Conservation (phyloP, 805 yeast species). For the Scheffersomyces spartinae region DNA sequence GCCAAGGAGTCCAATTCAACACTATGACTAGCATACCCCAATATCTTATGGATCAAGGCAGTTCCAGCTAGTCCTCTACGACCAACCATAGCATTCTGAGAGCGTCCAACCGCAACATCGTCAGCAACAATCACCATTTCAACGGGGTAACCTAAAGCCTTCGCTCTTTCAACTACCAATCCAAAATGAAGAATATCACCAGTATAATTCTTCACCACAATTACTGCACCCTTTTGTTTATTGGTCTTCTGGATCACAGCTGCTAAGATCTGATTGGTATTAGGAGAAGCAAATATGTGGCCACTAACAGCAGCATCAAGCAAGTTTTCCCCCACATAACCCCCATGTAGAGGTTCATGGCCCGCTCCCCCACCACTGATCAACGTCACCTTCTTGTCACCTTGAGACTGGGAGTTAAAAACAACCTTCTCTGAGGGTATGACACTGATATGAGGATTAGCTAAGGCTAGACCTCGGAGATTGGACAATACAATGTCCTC, state of each 20-base stretch:
- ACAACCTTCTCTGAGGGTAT: slow-evolving; percentile 49
- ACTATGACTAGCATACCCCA: slow-evolving; percentile 52
- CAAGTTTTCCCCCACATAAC: slow-evolving; percentile 77
- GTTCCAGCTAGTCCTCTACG: slow-evolving; percentile 94
- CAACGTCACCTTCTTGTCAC: slow-evolving; percentile 49
- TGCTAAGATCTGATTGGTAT: slow-evolving; percentile 75
- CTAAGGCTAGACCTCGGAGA: slow-evolving; percentile 39
- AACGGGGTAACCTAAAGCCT: slow-evolving; percentile 59
- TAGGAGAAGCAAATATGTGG: slow-evolving; percentile 86
- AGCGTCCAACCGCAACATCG: slow-evolving; percentile 89
- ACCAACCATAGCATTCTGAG: slow-evolving; percentile 85
- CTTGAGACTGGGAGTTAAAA: slow-evolving; percentile 16
- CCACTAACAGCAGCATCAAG: slow-evolving; percentile 87
- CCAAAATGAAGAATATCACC: slow-evolving; percentile 94
- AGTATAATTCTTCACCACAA: slow-evolving; percentile 85
- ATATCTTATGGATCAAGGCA: slow-evolving; percentile 69
- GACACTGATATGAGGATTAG: slow-evolving; percentile 43
- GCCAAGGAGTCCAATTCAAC: slow-evolving; percentile 38
- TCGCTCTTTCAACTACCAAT: slow-evolving; percentile 79
- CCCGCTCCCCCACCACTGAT: slow-evolving; percentile 94
- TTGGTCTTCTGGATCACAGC: slow-evolving; percentile 50
- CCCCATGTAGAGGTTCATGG: slow-evolving; percentile 91
- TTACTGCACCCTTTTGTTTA: slow-evolving; percentile 50
- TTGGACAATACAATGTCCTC: slow-evolving; percentile 37
- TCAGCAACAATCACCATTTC: slow-evolving; percentile 76